Evolutionary conservation across 164 flowering plant species (phyloP).

Genomic region (Santalum album): DNA sequence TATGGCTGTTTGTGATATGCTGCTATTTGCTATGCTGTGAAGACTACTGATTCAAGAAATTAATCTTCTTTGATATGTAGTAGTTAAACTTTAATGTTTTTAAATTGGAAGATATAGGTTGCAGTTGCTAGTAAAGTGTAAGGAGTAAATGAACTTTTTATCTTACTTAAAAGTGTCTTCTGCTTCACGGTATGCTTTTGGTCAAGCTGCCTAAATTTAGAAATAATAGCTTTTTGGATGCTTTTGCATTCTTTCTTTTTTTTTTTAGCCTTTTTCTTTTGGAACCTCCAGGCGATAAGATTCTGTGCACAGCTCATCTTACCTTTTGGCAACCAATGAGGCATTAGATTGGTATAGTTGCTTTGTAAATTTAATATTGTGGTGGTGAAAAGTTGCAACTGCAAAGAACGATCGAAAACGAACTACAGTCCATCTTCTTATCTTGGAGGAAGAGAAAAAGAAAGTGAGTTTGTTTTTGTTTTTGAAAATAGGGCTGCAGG

Average conservation of each 20-base stretch:
- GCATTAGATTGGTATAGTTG: no score
- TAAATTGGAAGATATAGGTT: no score
- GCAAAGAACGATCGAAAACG: slow-evolving; percentile 1
- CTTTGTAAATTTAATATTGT: not conserved
- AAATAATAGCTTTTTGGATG: not conserved
- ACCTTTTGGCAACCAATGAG: not conserved
- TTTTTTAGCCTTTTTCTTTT: not conserved
- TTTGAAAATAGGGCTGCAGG: not conserved
- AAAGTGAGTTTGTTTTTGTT: slow-evolving; percentile 9
- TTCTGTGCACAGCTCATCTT: not conserved
- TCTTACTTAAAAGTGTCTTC: no score
- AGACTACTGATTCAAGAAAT: no score
- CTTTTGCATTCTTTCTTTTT: not conserved
- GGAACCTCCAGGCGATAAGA: not conserved
- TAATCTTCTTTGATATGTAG: no score
- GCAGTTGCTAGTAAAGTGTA: no score
- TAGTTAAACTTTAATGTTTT: no score
- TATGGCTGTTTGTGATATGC: no score
- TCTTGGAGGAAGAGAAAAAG: not conserved
- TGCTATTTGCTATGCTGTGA: no score
- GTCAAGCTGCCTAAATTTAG: no score
- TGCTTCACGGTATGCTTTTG: no score
- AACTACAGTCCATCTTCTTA: slow-evolving; percentile 5
- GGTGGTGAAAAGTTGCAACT: not conserved
- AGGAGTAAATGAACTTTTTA: no score